Conservation (phyloP, 495 filamentous ascomycete genomes). For the Penicillium nucicola region DNA sequence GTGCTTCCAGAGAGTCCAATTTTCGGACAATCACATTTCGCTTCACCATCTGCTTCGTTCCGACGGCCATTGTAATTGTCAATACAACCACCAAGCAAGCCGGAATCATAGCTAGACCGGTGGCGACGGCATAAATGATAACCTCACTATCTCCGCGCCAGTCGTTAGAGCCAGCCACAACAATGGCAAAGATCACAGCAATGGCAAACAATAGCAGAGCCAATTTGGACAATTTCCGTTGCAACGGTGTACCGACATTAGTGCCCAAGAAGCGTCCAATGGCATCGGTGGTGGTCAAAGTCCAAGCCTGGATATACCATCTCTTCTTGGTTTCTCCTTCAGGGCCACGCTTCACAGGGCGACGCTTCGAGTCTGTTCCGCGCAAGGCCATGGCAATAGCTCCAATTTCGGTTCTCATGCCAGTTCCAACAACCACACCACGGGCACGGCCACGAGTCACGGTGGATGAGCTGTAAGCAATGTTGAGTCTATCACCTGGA, state of each 20-base stretch:
- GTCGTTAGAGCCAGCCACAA: constrained; percentile 60
- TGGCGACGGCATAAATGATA: constrained; percentile 70
- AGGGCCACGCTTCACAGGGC: constrained; percentile 54
- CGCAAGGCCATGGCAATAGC: constrained; percentile 64
- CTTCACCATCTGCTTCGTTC: constrained; percentile 68
- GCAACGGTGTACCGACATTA: constrained; percentile 66
- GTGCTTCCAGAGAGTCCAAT: constrained; percentile 62
- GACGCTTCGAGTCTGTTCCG: constrained; percentile 39
- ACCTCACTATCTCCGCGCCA: constrained; percentile 60
- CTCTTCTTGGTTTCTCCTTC: constrained; percentile 59
- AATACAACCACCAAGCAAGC: constrained; percentile 73
- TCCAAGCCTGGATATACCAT: constrained; percentile 67
- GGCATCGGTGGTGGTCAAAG: constrained; percentile 60
- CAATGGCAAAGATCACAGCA: constrained; percentile 66
- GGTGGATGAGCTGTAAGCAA: constrained; percentile 68
- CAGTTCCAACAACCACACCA: constrained; percentile 68
- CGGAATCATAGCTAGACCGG: constrained; percentile 67
- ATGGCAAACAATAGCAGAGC: constrained; percentile 66
- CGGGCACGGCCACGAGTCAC: constrained; percentile 67
- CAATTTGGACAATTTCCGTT: constrained; percentile 67
- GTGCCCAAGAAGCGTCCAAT: constrained; percentile 68
- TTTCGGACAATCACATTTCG: constrained; percentile 67
- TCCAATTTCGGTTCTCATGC: constrained; percentile 71
- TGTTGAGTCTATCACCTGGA: constrained; percentile 67
- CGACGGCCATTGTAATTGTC: constrained; percentile 73